Evolutionary conservation across 192 early-diverging fungal species (phyloP), one percentile per base, ranked within the genome.

Genomic region (Coemansia biformis): DNA sequence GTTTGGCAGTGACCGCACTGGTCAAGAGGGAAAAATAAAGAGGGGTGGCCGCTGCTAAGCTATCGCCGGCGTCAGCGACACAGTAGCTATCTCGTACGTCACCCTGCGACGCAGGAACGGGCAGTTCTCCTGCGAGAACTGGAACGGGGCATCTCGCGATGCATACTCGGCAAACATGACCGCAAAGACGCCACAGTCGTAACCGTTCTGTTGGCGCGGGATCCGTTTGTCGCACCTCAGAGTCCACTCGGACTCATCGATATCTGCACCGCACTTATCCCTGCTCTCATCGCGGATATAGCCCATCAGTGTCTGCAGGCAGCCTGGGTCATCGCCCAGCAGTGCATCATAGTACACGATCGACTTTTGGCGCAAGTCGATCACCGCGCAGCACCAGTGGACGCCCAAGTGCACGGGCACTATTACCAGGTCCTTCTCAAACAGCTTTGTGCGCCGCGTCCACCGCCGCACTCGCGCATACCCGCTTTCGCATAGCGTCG

Each of bases 161-260:
- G 69, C 48, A 52, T 82, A 80, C 48, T 98, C 91, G 7, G 90
- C 86, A 78, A 94, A 93, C 13, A 83, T 84, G 46, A 81, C 85
- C 0, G 91, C 84, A 60, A 98, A 98, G 5, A 96, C 91, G 8
- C 95, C 95, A 57, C 95, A 98, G 75, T 98, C 95, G 42, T 81
- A 91, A 13, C 86, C 86, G 52, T 98, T 98, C 23, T 66, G 38
- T 65, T 98, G 95, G 5, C 66, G 59, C 0, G 95, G 95, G 26
- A 89, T 86, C 51, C 84, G 67, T 67, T 91, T 69, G 14, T 81
- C 81, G 21, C 71, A 74, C n/a, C 63, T 57, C 41, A 80, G 54
- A 8, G 57, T 63, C 94, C 94, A 97, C 5, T 61, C 85, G 5
- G 43, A 21, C 0, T 67, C 54, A 54, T 91, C 83, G 51, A 90